Percentiles rank a stretch among this genome's conserved stretches.
Conservation (phyloP, 768 basidiomycete species). For the Calvatia gigantea region DNA sequence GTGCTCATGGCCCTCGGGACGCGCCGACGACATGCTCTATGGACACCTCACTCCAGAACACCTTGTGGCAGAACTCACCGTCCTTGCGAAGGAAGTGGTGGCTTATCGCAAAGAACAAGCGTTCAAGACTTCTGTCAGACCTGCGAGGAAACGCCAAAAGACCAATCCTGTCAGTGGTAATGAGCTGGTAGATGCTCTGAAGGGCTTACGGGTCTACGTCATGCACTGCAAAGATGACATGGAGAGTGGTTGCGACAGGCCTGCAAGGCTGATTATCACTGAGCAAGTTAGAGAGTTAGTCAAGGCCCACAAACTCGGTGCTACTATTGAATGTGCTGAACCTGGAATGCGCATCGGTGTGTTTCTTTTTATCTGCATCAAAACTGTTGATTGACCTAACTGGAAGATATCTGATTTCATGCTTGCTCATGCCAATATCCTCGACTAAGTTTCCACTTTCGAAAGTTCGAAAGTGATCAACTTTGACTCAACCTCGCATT, state of each 20-base stretch:
- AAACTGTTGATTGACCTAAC: background rate
- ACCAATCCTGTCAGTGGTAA: constrained; percentile 36
- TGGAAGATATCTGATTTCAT: constrained; percentile 9
- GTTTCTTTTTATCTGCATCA: constrained; percentile 23
- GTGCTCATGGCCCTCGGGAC: constrained; percentile 82
- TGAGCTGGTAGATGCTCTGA: constrained; percentile 48
- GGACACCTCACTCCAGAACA: constrained; percentile 87
- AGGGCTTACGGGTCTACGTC: constrained; percentile 68
- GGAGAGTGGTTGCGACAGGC: constrained; percentile 39
- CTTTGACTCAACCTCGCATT: background rate
- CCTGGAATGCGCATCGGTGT: constrained; percentile 82
- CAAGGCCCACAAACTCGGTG: constrained; percentile 59
- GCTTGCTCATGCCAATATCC: background rate
- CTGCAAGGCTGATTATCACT: constrained; percentile 65
- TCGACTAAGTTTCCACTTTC: too few relatives aligned
- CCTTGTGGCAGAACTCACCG: constrained; percentile 68
- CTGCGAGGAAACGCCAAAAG: constrained; percentile 35
- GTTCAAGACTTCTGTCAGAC: constrained; percentile 21
- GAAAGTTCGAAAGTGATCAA: background rate
- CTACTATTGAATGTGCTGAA: constrained; percentile 63
- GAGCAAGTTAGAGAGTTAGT: constrained; percentile 69
- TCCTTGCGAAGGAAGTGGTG: constrained; percentile 63
- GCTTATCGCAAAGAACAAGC: constrained; percentile 30
- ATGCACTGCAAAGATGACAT: constrained; percentile 86
- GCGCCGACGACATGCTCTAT: constrained; percentile 65